phyloP scores from a whole-genome alignment of 805 yeast genomes.

The Saccharomycopsis sp. region DNA sequence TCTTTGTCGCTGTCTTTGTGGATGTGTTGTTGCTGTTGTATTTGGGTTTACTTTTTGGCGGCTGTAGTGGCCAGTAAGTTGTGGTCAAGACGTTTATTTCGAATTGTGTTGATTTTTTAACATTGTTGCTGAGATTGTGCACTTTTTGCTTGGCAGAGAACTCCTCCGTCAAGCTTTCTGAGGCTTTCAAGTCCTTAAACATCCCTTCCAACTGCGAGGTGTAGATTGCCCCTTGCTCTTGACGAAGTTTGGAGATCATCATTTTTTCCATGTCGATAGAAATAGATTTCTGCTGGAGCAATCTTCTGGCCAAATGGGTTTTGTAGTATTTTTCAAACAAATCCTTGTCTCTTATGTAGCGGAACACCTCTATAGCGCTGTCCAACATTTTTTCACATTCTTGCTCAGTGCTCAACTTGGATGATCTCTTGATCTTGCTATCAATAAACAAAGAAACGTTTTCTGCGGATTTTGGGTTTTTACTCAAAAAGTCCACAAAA shows the following conservation, averaged over 20 bases:
- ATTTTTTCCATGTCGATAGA: constrained; percentile 53
- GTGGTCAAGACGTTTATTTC: constrained; percentile 49
- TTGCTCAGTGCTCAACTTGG: constrained; percentile 36
- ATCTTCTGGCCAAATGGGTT: constrained; percentile 75
- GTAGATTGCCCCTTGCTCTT: constrained; percentile 71
- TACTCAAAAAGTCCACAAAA: constrained; percentile 46
- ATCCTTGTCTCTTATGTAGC: constrained; percentile 73
- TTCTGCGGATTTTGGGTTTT: constrained; percentile 22
- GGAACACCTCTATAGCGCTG: constrained; percentile 52
- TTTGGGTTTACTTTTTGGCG: no score
- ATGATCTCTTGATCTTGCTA: constrained; percentile 22
- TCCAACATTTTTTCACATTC: constrained; percentile 39
- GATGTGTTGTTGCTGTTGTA: constrained; percentile 27
- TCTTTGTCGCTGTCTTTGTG: no score
- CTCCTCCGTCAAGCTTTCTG: constrained; percentile 38
- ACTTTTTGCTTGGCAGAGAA: constrained; percentile 27
- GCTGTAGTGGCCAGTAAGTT: constrained; percentile 62
- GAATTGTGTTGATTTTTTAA: no score
- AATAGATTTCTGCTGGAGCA: constrained; percentile 39
- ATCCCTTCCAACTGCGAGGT: constrained; percentile 77
- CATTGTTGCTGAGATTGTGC: constrained; percentile 31
- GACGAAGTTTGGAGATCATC: constrained; percentile 56
- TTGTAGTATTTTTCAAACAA: constrained; percentile 78
- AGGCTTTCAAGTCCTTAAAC: constrained; percentile 68
- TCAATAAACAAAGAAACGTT: constrained; percentile 12